These are phyloP conservation scores for Coleophoma cylindrospora DNA, from an alignment of 2,329 filamentous ascomycete species.

Conservation along the genomic window DNA sequence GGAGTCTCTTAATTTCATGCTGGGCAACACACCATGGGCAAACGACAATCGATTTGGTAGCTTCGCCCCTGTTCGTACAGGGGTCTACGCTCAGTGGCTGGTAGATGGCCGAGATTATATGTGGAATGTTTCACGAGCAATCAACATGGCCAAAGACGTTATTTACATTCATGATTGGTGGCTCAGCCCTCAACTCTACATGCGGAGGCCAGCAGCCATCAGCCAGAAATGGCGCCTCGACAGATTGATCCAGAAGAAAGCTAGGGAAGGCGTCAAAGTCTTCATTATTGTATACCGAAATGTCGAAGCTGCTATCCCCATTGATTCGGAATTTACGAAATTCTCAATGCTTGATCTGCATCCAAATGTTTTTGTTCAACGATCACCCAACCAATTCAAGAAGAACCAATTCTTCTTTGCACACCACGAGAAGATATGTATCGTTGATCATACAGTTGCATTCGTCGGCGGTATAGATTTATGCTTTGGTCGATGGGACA, in stretches of 20 bases:
- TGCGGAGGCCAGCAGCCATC: constrained; percentile 88
- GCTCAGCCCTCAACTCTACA: constrained; percentile 93
- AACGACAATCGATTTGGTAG: constrained; percentile 83
- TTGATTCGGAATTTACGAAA: constrained; percentile 97
- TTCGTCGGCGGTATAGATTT: constrained; percentile 95
- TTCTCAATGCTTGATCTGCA: constrained; percentile 93
- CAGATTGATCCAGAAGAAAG: constrained; percentile 86
- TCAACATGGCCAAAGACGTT: constrained; percentile 95
- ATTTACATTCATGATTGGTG: constrained; percentile 99
- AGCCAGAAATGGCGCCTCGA: constrained; percentile 98
- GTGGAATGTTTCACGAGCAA: constrained; percentile 97
- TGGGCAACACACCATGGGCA: constrained; percentile 76
- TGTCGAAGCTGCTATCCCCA: constrained; percentile 93
- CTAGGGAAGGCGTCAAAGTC: constrained; percentile 90
- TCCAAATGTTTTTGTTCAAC: constrained; percentile 91
- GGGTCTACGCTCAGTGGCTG: constrained; percentile 91
- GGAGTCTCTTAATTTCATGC: constrained; percentile 85
- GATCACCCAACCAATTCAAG: constrained; percentile 95
- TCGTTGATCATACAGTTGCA: constrained; percentile 92
- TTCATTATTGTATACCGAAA: constrained; percentile 98
- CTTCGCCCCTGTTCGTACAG: constrained; percentile 83
- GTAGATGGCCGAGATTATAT: constrained; percentile 97
- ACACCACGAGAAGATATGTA: constrained; percentile 96
- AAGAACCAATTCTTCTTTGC: constrained; percentile 99
- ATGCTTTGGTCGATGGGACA: constrained; percentile 97